phyloP scores from a whole-genome alignment of 2,329 filamentous ascomycete genomes.

The Zymoseptoria brevis region DNA sequence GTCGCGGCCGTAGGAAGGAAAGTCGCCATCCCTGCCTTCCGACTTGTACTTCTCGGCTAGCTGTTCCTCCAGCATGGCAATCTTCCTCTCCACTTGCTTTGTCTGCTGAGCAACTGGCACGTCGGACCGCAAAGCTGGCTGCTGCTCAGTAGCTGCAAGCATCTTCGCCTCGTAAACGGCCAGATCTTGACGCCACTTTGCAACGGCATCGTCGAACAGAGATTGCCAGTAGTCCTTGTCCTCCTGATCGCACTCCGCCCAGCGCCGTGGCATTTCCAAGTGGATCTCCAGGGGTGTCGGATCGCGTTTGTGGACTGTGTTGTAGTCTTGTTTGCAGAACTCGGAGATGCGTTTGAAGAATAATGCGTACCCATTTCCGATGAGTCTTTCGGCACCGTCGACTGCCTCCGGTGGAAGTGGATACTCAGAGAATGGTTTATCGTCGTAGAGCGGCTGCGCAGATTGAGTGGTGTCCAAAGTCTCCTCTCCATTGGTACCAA shows the following conservation, averaged over 20 bases:
- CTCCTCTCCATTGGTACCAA: slow-evolving; percentile 20
- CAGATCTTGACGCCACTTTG: slow-evolving; percentile 23
- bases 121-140: slow-evolving; percentile 17
- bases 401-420: slow-evolving; percentile 17
- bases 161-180: slow-evolving; percentile 26
- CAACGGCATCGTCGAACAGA: slow-evolving; percentile 21
- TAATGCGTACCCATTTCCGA: slow-evolving; percentile 26
- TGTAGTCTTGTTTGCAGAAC: slow-evolving; percentile 19
- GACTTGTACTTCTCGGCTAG: slow-evolving; percentile 21
- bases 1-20: slow-evolving; percentile 17
- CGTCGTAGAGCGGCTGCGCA: slow-evolving; percentile 19
- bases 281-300: slow-evolving; percentile 24
- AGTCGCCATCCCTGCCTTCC: slow-evolving; percentile 7
- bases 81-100: slow-evolving; percentile 21
- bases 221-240: slow-evolving; percentile 23
- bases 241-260: slow-evolving; percentile 20
- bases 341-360: slow-evolving; percentile 19
- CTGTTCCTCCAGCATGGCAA: slow-evolving; percentile 25
- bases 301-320: slow-evolving; percentile 18
- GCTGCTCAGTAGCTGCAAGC: slow-evolving; percentile 20
- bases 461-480: slow-evolving; percentile 10
- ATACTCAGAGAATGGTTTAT: slow-evolving; percentile 15
- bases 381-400: slow-evolving; percentile 12
- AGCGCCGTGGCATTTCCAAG: slow-evolving; percentile 23
- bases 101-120: slow-evolving; percentile 14